Conservation (phyloP, 306 rosid genomes). For the Notholithocarpus densiflorus region DNA sequence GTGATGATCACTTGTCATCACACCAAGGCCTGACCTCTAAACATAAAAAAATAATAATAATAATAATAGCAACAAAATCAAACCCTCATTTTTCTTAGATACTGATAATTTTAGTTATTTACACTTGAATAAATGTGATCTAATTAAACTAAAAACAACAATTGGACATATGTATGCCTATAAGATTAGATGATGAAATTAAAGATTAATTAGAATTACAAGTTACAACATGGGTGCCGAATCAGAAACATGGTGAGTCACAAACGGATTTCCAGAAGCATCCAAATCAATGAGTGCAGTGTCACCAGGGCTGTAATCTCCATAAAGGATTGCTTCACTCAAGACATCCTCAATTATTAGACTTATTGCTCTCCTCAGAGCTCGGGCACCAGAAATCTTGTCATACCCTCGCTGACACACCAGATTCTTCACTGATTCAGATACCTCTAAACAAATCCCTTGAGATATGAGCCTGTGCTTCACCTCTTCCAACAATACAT, state of each 20-base stretch:
- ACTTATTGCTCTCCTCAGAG: slow-evolving; percentile 66
- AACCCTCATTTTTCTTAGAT: background rate
- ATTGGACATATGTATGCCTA: background rate
- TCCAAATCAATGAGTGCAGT: slow-evolving; percentile 68
- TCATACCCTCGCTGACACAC: slow-evolving; percentile 68
- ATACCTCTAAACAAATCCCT: slow-evolving; percentile 61
- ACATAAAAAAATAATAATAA: background rate
- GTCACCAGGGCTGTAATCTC: slow-evolving; percentile 65
- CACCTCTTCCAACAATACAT: slow-evolving; percentile 64
- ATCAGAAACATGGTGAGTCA: slow-evolving; percentile 51
- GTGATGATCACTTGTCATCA: too few species aligned
- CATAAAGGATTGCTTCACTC: slow-evolving; percentile 65
- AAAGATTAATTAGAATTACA: background rate
- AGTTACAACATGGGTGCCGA: slow-evolving; percentile 24
- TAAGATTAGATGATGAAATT: background rate
- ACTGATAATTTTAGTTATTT: background rate
- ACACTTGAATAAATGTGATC: background rate
- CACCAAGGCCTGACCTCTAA: too few species aligned
- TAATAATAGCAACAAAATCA: background rate
- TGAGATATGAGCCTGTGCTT: slow-evolving; percentile 52
- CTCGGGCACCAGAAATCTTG: slow-evolving; percentile 76
- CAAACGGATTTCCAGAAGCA: slow-evolving; percentile 55
- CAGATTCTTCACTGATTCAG: slow-evolving; percentile 64
- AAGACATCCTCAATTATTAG: slow-evolving; percentile 67
- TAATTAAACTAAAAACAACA: background rate